Conservation (phyloP, 2,329 filamentous ascomycete species). For the Fusarium stilboides region DNA sequence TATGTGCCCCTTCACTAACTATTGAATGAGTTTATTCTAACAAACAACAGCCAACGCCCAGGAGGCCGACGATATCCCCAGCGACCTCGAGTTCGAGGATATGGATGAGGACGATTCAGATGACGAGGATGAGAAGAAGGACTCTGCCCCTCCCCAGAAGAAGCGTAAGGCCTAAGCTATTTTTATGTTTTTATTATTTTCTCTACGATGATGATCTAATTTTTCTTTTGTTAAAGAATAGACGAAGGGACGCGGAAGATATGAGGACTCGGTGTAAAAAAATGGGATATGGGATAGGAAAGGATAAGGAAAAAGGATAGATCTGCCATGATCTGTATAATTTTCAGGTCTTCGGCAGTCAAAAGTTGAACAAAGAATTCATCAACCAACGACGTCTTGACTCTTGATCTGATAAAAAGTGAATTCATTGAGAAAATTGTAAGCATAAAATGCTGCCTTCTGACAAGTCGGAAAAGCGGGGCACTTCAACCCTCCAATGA, state of each 20-base stretch:
- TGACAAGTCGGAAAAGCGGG: slow-evolving; percentile 30
- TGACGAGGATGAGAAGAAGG: slow-evolving; percentile 61
- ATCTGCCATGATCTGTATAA: slow-evolving; percentile 12
- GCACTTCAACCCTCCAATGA: slow-evolving; percentile 19
- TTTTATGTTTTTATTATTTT: neutral
- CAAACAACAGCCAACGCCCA: slow-evolving; percentile 65
- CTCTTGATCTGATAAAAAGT: slow-evolving; percentile 5
- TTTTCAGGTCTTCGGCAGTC: slow-evolving; percentile 23
- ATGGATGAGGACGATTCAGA: slow-evolving; percentile 59
- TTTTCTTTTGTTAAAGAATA: slow-evolving; percentile 43
- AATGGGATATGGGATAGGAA: slow-evolving; percentile 23
- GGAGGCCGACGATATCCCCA: slow-evolving; percentile 74
- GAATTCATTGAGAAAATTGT: neutral
- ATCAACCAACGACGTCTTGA: neutral
- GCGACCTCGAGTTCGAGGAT: slow-evolving; percentile 79
- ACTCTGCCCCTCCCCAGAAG: slow-evolving; percentile 61
- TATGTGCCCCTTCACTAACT: slow-evolving; percentile 63
- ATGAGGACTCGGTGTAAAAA: slow-evolving; percentile 22
- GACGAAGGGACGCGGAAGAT: slow-evolving; percentile 34
- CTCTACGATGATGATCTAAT: slow-evolving; percentile 28
- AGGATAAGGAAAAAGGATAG: slow-evolving; percentile 9
- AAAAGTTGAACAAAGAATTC: slow-evolving; percentile 20
- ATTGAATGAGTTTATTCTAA: slow-evolving; percentile 53
- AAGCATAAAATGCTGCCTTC: slow-evolving; percentile 11
- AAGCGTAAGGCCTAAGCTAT: slow-evolving; percentile 59